Evolutionary conservation across 2,329 filamentous ascomycete species (phyloP).

Genomic region (Zopfia rhizophila): DNA sequence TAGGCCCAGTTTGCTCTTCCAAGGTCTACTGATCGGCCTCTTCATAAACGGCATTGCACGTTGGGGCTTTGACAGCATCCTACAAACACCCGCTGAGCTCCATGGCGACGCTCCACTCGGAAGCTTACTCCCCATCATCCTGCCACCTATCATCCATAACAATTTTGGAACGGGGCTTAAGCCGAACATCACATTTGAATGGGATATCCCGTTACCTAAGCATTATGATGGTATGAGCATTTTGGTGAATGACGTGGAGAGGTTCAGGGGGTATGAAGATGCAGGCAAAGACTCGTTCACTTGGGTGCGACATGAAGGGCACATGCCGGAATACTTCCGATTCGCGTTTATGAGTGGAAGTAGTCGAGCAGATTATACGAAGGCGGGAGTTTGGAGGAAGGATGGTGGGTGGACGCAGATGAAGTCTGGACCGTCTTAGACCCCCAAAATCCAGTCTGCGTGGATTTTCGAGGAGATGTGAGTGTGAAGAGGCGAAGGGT

Average conservation of each 20-base stretch:
- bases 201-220: slow-evolving; percentile 57
- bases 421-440: slow-evolving; percentile 64
- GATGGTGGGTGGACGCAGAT: slow-evolving; percentile 74
- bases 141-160: slow-evolving; percentile 56
- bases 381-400: slow-evolving; percentile 75
- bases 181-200: slow-evolving; percentile 73
- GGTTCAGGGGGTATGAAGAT: slow-evolving; percentile 76
- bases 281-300: slow-evolving; percentile 64
- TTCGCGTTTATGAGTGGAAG: slow-evolving; percentile 79
- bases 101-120: slow-evolving; percentile 65
- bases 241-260: slow-evolving; percentile 86
- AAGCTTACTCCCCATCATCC: slow-evolving; percentile 66
- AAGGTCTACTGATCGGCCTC: slow-evolving; percentile 87
- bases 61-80: slow-evolving; percentile 91
- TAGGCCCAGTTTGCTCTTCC: slow-evolving; percentile 83
- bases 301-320: slow-evolving; percentile 65
- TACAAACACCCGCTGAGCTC: slow-evolving; percentile 81
- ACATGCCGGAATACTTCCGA: slow-evolving; percentile 75
- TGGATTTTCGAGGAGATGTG: too few species aligned
- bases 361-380: slow-evolving; percentile 75
- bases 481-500: too few species aligned
- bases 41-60: slow-evolving; percentile 94
- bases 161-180: slow-evolving; percentile 54
- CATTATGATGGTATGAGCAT: slow-evolving; percentile 79
- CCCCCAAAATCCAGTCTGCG: too few species aligned